Conservation (phyloP, 371 early-diverging fungal genomes). For the Vittaforma corneae region DNA sequence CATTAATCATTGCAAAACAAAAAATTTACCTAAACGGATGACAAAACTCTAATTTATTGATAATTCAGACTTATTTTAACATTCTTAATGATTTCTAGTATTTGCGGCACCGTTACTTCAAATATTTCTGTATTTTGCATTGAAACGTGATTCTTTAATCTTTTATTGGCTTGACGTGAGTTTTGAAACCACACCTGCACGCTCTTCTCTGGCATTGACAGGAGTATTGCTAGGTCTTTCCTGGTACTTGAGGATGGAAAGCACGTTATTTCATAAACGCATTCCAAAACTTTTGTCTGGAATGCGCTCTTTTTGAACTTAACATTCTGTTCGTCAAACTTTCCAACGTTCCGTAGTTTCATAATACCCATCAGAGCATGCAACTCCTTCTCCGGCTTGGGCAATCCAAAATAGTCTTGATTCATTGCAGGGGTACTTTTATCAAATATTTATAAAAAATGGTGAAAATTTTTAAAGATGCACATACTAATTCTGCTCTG, state of each 20-base stretch:
- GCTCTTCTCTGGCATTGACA: constrained; percentile 32
- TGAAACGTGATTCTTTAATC: neutral
- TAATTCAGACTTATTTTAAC: too few species aligned
- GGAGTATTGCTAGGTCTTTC: constrained; percentile 37
- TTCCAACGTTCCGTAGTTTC: constrained; percentile 27
- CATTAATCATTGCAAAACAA: too few species aligned
- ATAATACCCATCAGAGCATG: constrained; percentile 37
- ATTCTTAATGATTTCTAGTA: too few species aligned
- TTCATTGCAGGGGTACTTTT: too few species aligned
- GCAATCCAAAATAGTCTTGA: too few species aligned
- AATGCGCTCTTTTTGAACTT: constrained; percentile 43
- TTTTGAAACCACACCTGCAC: constrained; percentile 57
- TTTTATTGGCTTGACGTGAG: constrained; percentile 16
- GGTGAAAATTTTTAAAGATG: too few species aligned
- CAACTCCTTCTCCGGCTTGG: constrained; percentile 23
- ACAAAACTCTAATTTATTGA: too few species aligned
- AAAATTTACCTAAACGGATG: too few species aligned
- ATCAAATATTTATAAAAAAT: too few species aligned
- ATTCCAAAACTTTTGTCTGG: constrained; percentile 35
- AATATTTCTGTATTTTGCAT: too few species aligned
- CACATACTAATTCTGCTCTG: too few species aligned
- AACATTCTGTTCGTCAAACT: neutral
- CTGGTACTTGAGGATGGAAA: constrained; percentile 44
- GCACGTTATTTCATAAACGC: constrained; percentile 41
- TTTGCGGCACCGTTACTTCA: too few species aligned